A percentile compares a stretch with the other conserved stretches of the same genome.
These are phyloP conservation scores for Xylaria sp. DNA, from an alignment of 2,329 filamentous ascomycete species.

Conservation along the genomic window DNA sequence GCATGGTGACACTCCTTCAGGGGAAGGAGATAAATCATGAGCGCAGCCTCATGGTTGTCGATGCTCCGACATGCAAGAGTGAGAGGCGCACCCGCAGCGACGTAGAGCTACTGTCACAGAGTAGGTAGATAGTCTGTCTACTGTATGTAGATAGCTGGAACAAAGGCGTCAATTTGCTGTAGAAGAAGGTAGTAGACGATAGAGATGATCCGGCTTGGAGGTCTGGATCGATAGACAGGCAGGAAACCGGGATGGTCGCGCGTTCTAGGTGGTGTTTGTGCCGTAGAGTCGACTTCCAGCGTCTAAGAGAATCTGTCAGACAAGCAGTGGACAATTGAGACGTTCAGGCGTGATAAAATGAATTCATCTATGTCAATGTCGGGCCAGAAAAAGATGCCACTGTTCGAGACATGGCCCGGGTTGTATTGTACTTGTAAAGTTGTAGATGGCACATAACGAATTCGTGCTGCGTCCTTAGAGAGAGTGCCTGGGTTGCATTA, in stretches of 20 bases:
- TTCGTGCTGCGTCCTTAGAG: background rate
- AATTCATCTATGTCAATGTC: slow-evolving; percentile 4
- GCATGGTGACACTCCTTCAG: slow-evolving; percentile 41
- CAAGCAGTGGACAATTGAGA: slow-evolving; percentile 5
- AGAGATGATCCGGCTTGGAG: background rate
- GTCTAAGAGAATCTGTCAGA: slow-evolving; percentile 3
- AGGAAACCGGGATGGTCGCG: slow-evolving; percentile 12
- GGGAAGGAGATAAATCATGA: slow-evolving; percentile 31
- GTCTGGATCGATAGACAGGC: background rate
- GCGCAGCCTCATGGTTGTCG: slow-evolving; percentile 27
- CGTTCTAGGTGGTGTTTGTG: slow-evolving; percentile 8
- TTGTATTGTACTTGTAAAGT: background rate
- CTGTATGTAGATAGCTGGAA: no score
- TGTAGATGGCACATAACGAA: background rate
- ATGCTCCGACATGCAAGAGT: background rate
- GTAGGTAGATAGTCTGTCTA: background rate
- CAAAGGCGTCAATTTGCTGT: no score
- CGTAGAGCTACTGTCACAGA: background rate
- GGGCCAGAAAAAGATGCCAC: slow-evolving; percentile 1
- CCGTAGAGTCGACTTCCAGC: background rate
- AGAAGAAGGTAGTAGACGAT: background rate
- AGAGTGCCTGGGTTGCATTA: background rate
- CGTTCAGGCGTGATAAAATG: background rate
- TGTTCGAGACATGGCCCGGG: slow-evolving; percentile 4
- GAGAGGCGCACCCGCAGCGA: slow-evolving; percentile 9